These are phyloP conservation scores for Pistacia vera DNA, from an alignment of 345 rosid genomes.

Conservation along the genomic window DNA sequence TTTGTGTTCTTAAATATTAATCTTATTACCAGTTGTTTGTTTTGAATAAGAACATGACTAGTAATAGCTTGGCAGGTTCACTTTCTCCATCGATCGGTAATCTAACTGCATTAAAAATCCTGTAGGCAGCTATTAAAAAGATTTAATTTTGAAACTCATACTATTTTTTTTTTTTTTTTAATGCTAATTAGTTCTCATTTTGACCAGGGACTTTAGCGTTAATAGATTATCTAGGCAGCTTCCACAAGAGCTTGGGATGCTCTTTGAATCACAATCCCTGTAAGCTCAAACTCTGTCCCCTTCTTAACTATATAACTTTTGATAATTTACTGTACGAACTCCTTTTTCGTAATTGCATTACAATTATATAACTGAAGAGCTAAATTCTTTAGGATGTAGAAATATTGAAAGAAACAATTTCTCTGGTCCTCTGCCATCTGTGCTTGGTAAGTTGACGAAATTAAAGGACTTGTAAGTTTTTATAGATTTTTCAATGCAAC, in stretches of 20 bases:
- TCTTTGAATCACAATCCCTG: constrained; percentile 28
- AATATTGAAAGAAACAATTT: no score
- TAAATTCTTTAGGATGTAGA: no score
- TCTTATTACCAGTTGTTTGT: neutral
- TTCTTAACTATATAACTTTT: no score
- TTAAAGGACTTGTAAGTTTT: no score
- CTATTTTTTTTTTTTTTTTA: neutral
- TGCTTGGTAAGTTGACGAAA: no score
- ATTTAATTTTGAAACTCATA: no score
- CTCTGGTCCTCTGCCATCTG: no score
- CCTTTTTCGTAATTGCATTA: no score
- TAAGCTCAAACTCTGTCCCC: constrained; percentile 35
- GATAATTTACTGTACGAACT: no score
- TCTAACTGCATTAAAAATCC: constrained; percentile 53
- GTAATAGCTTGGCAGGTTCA: constrained; percentile 49
- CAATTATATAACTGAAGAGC: no score
- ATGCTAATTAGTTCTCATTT: neutral
- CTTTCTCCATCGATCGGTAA: constrained; percentile 52
- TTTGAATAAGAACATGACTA: constrained; percentile 42
- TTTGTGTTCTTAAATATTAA: neutral
- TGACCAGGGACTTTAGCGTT: constrained; percentile 48
- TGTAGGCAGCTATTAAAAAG: constrained; percentile 39
- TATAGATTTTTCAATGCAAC: no score
- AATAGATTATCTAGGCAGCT: constrained; percentile 65
- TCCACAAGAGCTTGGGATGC: constrained; percentile 68